phyloP scores from a whole-genome alignment of 1,139 yeast genomes.

The Saccharomyces hybrid region DNA sequence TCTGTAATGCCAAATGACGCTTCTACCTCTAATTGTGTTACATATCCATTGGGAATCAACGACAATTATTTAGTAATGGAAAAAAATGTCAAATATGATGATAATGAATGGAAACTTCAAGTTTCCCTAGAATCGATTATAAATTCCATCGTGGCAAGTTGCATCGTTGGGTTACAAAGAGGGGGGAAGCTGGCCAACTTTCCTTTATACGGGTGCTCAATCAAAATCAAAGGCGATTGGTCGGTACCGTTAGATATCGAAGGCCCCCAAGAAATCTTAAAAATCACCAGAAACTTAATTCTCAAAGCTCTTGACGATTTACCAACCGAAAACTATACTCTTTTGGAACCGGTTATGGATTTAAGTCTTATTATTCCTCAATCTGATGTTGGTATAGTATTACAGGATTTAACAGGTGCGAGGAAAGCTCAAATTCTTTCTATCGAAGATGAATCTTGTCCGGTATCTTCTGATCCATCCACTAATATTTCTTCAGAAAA shows the following conservation, averaged over 20 bases:
- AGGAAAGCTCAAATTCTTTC: constrained; percentile 62
- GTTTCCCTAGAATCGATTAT: constrained; percentile 43
- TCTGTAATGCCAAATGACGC: constrained; percentile 39
- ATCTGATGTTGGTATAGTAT: constrained; percentile 71
- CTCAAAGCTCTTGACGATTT: constrained; percentile 9
- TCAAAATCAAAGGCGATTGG: constrained; percentile 26
- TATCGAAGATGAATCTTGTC: constrained; percentile 47
- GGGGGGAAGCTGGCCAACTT: constrained; percentile 57
- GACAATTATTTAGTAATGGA: constrained; percentile 32
- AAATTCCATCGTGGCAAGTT: constrained; percentile 50
- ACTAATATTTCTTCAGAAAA: constrained; percentile 19
- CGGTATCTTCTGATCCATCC: neutral
- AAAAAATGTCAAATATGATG: constrained; percentile 22
- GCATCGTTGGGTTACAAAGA: constrained; percentile 64
- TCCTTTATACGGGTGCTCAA: constrained; percentile 28
- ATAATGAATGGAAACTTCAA: constrained; percentile 43
- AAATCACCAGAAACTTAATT: constrained; percentile 18
- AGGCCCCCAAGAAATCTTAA: constrained; percentile 20
- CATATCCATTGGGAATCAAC: constrained; percentile 35
- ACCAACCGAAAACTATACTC: constrained; percentile 34
- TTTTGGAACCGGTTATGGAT: constrained; percentile 84
- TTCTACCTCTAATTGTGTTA: constrained; percentile 35
- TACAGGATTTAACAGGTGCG: constrained; percentile 69
- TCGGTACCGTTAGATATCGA: constrained; percentile 23
- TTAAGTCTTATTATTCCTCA: constrained; percentile 63